These are phyloP conservation scores for Yamadazyma friedrichii DNA, from an alignment of 1,139 yeast species.

Conservation along the genomic window DNA sequence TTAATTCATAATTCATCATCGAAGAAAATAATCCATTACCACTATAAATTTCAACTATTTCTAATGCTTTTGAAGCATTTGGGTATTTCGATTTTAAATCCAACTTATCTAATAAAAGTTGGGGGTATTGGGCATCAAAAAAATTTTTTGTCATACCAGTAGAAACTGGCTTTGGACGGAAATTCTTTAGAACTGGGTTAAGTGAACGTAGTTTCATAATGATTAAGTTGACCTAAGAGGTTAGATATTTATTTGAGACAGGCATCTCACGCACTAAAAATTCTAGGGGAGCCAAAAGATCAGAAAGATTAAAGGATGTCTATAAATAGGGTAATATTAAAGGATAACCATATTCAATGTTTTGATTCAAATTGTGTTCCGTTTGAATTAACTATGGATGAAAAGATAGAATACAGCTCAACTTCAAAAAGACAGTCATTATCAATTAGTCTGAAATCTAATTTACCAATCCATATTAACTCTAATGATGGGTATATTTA, in stretches of 20 bases:
- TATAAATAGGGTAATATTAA: conserved; percentile 28
- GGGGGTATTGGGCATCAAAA: conserved; percentile 27
- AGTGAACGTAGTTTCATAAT: conserved; percentile 21
- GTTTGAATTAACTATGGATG: conserved; percentile 19
- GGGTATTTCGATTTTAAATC: conserved; percentile 43
- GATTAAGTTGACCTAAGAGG: neutral
- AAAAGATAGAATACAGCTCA: conserved; percentile 19
- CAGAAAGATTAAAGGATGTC: too few relatives aligned
- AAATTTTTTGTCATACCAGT: conserved; percentile 19
- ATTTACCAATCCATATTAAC: conserved; percentile 21
- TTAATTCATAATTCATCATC: conserved; percentile 53
- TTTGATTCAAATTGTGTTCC: conserved; percentile 22
- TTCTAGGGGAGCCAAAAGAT: too few relatives aligned
- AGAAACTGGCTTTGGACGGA: conserved; percentile 14
- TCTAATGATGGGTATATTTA: conserved; percentile 37
- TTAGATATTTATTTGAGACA: neutral
- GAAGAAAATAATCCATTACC: conserved; percentile 53
- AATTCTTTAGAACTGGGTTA: conserved; percentile 28
- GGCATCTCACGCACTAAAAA: neutral
- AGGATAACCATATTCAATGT: conserved; percentile 18
- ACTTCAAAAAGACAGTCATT: conserved; percentile 22
- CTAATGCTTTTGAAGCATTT: conserved; percentile 35
- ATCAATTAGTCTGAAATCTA: conserved; percentile 13
- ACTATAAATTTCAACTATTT: conserved; percentile 67
- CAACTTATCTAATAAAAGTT: conserved; percentile 41